A percentile compares a stretch with the other conserved stretches of the same genome.
Evolutionary conservation across 83 land plant species (phyloP).

Genomic region (Diphasiastrum complanatum): DNA sequence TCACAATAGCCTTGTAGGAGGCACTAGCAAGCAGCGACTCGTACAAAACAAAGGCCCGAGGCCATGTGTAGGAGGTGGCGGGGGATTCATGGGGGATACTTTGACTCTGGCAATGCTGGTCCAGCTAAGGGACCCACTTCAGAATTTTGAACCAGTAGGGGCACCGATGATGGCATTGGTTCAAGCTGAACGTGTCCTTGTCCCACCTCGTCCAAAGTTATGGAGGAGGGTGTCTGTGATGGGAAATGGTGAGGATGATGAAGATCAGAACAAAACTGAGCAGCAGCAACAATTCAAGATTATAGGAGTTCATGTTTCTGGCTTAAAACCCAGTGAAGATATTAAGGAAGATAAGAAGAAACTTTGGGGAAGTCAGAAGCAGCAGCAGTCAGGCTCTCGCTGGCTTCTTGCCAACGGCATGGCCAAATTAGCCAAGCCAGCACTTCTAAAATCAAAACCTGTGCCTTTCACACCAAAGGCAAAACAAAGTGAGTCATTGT

Average conservation of each 20-base stretch:
- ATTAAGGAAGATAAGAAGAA: constrained; percentile 28
- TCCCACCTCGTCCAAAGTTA: constrained; percentile 55
- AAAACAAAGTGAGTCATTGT: constrained; percentile 50
- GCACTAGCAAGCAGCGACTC: constrained; percentile 17
- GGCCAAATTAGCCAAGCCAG: constrained; percentile 42
- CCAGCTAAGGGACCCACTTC: constrained; percentile 84
- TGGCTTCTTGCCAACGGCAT: constrained; percentile 84
- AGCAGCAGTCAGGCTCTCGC: constrained; percentile 68
- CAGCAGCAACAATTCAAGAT: constrained; percentile 55
- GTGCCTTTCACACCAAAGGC: constrained; percentile 21
- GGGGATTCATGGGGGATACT: constrained; percentile 71
- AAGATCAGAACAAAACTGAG: constrained; percentile 28
- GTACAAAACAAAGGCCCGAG: constrained; percentile 9
- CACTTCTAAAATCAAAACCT: constrained; percentile 43
- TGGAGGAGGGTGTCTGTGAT: constrained; percentile 25
- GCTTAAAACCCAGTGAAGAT: constrained; percentile 39
- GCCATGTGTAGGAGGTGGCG: constrained; percentile 33
- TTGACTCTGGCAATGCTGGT: constrained; percentile 75
- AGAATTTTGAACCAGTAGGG: constrained; percentile 83
- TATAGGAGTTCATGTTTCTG: constrained; percentile 64
- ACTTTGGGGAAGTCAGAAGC: constrained; percentile 50
- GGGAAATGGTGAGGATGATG: constrained; percentile 38
- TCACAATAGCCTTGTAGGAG: constrained; percentile 32
- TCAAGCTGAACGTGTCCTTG: constrained; percentile 76
- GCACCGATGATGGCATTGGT: constrained; percentile 85